Conservation (phyloP, 148 eudicot species). For the Diospyros kaki region DNA sequence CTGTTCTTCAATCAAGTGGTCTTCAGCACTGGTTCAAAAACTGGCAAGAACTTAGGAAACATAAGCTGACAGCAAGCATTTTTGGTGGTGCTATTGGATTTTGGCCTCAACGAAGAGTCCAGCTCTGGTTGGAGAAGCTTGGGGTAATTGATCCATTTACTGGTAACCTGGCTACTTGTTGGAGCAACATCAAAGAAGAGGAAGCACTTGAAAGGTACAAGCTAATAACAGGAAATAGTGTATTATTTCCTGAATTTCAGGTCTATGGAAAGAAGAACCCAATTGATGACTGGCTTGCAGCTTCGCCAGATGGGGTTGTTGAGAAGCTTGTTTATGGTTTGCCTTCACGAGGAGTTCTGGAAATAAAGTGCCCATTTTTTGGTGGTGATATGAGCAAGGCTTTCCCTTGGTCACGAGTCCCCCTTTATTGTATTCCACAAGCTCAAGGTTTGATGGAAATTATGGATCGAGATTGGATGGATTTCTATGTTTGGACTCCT, state of each 20-base stretch:
- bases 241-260: slow-evolving; percentile 55
- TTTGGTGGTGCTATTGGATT: slow-evolving; percentile 69
- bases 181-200: slow-evolving; percentile 77
- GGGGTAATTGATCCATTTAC: slow-evolving; percentile 61
- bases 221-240: slow-evolving; percentile 54
- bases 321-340: slow-evolving; percentile 38
- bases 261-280: slow-evolving; percentile 33
- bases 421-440: slow-evolving; percentile 66
- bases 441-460: slow-evolving; percentile 92
- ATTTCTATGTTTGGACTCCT: slow-evolving; percentile 75
- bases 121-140: slow-evolving; percentile 77
- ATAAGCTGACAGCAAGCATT: slow-evolving; percentile 77
- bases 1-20: slow-evolving; percentile 35
- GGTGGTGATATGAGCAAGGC: slow-evolving; percentile 47
- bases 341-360: slow-evolving; percentile 59
- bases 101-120: slow-evolving; percentile 57
- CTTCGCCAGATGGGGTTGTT: slow-evolving; percentile 78
- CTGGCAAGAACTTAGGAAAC: slow-evolving; percentile 60
- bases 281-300: slow-evolving; percentile 67
- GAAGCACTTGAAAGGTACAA: slow-evolving; percentile 78
- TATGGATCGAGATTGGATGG: slow-evolving; percentile 82
- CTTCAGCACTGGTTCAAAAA: slow-evolving; percentile 71
- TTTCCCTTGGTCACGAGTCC: slow-evolving; percentile 58
- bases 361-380: slow-evolving; percentile 77
- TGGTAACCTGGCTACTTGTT: slow-evolving; percentile 68